Evolutionary conservation across 1,284 basidiomycete species (phyloP).

Genomic region (Athelia psychrophila): DNA sequence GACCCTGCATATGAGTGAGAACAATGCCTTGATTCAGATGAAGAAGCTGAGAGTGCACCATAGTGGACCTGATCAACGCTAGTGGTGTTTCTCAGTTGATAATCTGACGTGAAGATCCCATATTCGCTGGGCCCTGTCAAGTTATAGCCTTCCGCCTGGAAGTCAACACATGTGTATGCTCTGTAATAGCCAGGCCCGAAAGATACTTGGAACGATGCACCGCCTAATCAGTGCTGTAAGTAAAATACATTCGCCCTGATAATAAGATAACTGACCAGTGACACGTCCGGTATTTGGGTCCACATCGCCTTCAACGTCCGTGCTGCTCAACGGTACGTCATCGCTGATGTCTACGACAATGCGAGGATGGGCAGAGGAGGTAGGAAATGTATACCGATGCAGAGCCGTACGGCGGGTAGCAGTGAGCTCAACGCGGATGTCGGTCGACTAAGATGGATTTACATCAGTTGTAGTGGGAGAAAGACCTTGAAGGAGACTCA

Average conservation of each 20-base stretch:
- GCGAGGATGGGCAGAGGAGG: slow-evolving; percentile 25
- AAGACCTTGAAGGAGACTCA: slow-evolving; percentile 15
- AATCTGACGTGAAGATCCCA: slow-evolving; percentile 52
- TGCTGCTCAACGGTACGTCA: slow-evolving; percentile 51
- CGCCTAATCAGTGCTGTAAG: slow-evolving; percentile 14
- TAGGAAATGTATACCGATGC: slow-evolving; percentile 29
- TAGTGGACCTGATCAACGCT: slow-evolving; percentile 48
- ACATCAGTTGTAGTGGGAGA: background rate
- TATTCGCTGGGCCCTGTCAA: slow-evolving; percentile 39
- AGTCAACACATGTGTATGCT: slow-evolving; percentile 60
- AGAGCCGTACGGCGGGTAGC: slow-evolving; percentile 35
- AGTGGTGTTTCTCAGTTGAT: slow-evolving; percentile 43
- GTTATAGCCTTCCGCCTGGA: slow-evolving; percentile 44
- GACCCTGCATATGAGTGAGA: slow-evolving; percentile 22
- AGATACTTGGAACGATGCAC: slow-evolving; percentile 39
- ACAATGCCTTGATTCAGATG: background rate
- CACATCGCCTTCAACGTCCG: slow-evolving; percentile 41
- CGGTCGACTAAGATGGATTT: slow-evolving; percentile 29
- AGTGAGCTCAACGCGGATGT: slow-evolving; percentile 37
- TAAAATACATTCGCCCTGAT: background rate
- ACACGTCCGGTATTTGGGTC: slow-evolving; percentile 47
- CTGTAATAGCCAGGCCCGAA: slow-evolving; percentile 56
- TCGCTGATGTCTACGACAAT: slow-evolving; percentile 57
- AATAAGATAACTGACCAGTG: slow-evolving; percentile 20
- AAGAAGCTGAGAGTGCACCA: slow-evolving; percentile 7